These are phyloP conservation scores for Candida sp. DNA, from an alignment of 1,139 yeast species.

Conservation along the genomic window DNA sequence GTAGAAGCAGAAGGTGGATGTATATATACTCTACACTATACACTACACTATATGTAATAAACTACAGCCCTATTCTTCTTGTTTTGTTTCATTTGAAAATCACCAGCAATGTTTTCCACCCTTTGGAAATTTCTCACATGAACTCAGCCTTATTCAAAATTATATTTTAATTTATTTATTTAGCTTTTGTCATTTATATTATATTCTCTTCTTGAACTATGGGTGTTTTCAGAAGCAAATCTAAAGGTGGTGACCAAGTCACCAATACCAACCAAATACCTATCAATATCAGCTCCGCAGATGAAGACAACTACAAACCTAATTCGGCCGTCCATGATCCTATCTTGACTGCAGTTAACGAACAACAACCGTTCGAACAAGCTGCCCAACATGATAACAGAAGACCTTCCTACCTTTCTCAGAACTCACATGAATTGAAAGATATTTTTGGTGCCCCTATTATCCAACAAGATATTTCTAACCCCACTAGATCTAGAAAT, in stretches of 20 bases:
- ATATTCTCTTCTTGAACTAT: too few relatives aligned
- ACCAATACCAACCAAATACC: conserved; percentile 15
- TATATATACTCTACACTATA: too few relatives aligned
- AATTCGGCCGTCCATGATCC: conserved; percentile 78
- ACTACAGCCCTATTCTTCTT: too few relatives aligned
- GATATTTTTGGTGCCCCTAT: conserved; percentile 87
- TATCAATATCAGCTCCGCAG: conserved; percentile 32
- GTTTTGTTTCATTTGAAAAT: too few relatives aligned
- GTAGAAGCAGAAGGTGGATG: too few relatives aligned
- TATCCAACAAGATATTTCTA: conserved; percentile 73
- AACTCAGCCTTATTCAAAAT: neutral
- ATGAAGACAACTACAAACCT: conserved; percentile 40
- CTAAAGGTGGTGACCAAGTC: conserved; percentile 7
- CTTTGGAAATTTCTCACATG: neutral
- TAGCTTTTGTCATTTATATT: too few relatives aligned
- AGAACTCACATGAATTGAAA: conserved; percentile 46
- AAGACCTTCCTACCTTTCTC: conserved; percentile 37
- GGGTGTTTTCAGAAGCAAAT: conserved; percentile 42
- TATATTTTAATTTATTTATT: neutral
- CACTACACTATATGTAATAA: too few relatives aligned
- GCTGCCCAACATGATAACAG: conserved; percentile 43
- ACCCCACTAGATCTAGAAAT: conserved; percentile 88
- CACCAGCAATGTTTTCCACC: neutral
- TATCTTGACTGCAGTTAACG: conserved; percentile 84
- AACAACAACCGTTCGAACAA: conserved; percentile 93